Percentiles rank a stretch among this genome's conserved stretches.
These are phyloP conservation scores for Aspergillus intermedius DNA, from an alignment of 2,329 filamentous ascomycete species.

Conservation along the genomic window DNA sequence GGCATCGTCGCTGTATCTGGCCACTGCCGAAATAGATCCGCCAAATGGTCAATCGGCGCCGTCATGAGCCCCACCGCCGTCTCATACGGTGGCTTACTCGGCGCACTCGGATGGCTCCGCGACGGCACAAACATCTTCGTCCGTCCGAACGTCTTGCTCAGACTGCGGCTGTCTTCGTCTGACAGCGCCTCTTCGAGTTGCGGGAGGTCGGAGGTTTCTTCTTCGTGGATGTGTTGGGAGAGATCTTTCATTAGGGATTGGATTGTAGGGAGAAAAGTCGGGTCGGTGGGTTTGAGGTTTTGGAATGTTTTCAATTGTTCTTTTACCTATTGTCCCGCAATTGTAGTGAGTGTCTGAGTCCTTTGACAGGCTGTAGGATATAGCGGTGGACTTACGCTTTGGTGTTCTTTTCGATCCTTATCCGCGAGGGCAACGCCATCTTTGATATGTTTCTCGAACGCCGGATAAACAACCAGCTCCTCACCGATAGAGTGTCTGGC, in stretches of 20 bases:
- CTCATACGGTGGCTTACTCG: constrained; percentile 52
- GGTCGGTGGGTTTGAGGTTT: constrained; percentile 33
- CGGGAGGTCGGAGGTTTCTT: constrained; percentile 46
- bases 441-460: neutral
- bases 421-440: neutral
- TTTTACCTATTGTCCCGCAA: constrained; percentile 39
- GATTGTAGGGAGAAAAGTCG: constrained; percentile 41
- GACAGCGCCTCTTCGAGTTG: constrained; percentile 41
- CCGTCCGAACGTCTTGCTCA: constrained; percentile 42
- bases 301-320: constrained; percentile 47
- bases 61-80: constrained; percentile 49
- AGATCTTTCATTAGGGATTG: constrained; percentile 39
- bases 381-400: neutral
- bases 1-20: constrained; percentile 21
- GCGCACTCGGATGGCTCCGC: constrained; percentile 46
- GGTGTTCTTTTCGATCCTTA: constrained; percentile 1
- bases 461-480: constrained; percentile 1
- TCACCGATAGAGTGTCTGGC: neutral
- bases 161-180: constrained; percentile 25
- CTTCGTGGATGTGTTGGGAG: constrained; percentile 44
- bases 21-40: constrained; percentile 53
- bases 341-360: too few species aligned
- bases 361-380: too few species aligned
- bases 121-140: constrained; percentile 52
- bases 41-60: constrained; percentile 51